These are phyloP conservation scores for Fusarium sororula DNA, from an alignment of 2,329 filamentous ascomycete genomes.

Conservation along the genomic window DNA sequence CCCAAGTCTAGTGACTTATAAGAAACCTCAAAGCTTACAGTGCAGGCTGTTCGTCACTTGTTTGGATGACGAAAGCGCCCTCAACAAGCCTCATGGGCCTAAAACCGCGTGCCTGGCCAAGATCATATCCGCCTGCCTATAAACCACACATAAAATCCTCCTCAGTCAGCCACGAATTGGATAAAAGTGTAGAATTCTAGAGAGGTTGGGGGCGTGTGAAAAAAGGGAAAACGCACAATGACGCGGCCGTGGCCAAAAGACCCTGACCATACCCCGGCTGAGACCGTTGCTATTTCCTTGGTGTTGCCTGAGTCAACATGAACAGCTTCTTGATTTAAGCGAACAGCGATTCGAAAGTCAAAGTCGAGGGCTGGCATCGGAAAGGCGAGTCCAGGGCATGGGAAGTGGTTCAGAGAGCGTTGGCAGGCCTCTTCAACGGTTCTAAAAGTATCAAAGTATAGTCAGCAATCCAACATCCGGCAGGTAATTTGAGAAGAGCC, in stretches of 20 bases:
- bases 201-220: background rate
- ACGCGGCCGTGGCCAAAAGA: conserved; percentile 60
- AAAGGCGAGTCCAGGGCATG: conserved; percentile 54
- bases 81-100: conserved; percentile 56
- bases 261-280: conserved; percentile 58
- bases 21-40: conserved; percentile 44
- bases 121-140: conserved; percentile 55
- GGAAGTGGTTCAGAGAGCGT: conserved; percentile 52
- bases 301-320: conserved; percentile 55
- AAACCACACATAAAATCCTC: conserved; percentile 24
- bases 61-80: conserved; percentile 60
- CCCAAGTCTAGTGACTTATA: background rate
- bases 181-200: conserved; percentile 15
- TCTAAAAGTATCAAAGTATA: conserved; percentile 28
- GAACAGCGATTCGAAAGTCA: conserved; percentile 61
- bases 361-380: conserved; percentile 58
- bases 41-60: conserved; percentile 57
- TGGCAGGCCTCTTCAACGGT: conserved; percentile 52
- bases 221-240: conserved; percentile 48
- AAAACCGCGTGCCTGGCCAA: conserved; percentile 53
- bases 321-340: conserved; percentile 54
- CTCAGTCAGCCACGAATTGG: conserved; percentile 34
- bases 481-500: background rate
- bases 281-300: conserved; percentile 61
- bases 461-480: conserved; percentile 28